Base-by-base conservation (phyloP, 441 rosid genomes). In the Bruguiera hainesii region DNA sequence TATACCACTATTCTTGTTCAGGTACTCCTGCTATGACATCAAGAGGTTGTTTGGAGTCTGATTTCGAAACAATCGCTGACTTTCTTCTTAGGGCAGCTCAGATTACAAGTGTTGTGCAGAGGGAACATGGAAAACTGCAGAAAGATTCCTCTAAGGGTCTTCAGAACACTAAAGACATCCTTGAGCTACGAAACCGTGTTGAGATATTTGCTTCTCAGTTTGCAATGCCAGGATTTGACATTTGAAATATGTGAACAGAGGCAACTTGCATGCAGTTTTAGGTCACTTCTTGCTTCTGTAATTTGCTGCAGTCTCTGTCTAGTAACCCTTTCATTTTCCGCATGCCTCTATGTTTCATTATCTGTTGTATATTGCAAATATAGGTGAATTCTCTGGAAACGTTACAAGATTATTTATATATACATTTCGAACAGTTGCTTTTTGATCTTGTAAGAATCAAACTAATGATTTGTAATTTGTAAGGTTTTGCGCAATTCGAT, bases 1-100 rank as follows among this genome's bases (percentile, higher is more conserved):
- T 15, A 23, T 23, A 8, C 25, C 9, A 20, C 58, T 55, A 26
- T 10, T 55, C 18, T 60, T 28, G 20, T 53, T 46, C 70, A 88
- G 98, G 98, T 69, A 84, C 98, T 35, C 96, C 96, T 52, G 98
- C 97, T 3, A 92, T 92, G 98, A 92, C 97, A 49, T 78, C 98
- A 6, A 79, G 97, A 80, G 97, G 98, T 67, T 92, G 98, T 75
- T 52, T 90, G 56, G 98, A 92, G 76, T 74, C 87, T 52, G 97
- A 92, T 83, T 92, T 90, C 63, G 96, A 92, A 82, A 85, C 81
- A 69, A 90, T 90, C 51, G 89, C 97, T 0, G 89, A 88, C 66
- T 83, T 87, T 73, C 90, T 92, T 65, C 63, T 85, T 13, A 82
- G 76, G 76, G 97, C 91, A 2, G 96, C 89, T 57, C 90, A 84